phyloP scores from a whole-genome alignment of 148 eudicot species.

The Camellia sinensis region DNA sequence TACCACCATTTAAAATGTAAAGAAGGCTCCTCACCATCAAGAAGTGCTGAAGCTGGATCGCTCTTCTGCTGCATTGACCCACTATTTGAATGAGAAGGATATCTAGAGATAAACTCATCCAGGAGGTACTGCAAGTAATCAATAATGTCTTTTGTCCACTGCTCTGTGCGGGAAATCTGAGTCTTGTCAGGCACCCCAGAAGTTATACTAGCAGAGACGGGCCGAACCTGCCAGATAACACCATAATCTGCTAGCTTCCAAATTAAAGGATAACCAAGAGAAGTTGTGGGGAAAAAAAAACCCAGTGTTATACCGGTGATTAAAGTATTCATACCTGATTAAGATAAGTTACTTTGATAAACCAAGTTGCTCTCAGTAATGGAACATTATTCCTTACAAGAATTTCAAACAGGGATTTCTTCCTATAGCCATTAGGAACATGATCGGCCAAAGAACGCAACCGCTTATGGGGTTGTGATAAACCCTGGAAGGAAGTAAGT shows the following conservation, averaged over 20 bases:
- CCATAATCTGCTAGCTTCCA: slow-evolving; percentile 13
- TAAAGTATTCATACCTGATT: slow-evolving; percentile 63
- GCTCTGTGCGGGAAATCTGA: slow-evolving; percentile 76
- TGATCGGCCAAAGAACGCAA: slow-evolving; percentile 87
- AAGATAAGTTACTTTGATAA: slow-evolving; percentile 89
- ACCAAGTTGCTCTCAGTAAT: slow-evolving; percentile 96
- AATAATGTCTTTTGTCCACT: slow-evolving; percentile 89
- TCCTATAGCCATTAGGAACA: slow-evolving; percentile 83
- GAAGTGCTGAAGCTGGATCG: slow-evolving; percentile 29
- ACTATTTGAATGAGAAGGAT: slow-evolving; percentile 40
- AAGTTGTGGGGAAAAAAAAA: not conserved
- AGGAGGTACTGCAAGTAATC: slow-evolving; percentile 82
- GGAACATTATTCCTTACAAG: slow-evolving; percentile 91
- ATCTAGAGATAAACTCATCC: slow-evolving; percentile 55
- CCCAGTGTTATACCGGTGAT: not conserved
- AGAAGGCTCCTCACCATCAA: slow-evolving; percentile 78
- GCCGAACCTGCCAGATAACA: slow-evolving; percentile 61
- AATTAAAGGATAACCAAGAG: slow-evolving; percentile 1
- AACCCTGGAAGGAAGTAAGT: slow-evolving; percentile 54
- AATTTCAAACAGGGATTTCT: slow-evolving; percentile 72
- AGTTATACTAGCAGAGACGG: slow-evolving; percentile 49
- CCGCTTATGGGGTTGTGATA: slow-evolving; percentile 90
- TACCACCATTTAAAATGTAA: slow-evolving; percentile 96
- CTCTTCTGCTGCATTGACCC: slow-evolving; percentile 55
- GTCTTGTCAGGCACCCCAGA: slow-evolving; percentile 66